Percentiles rank a stretch among this genome's conserved stretches.
phyloP scores from a whole-genome alignment of 768 basidiomycete species.

The Boletus rufocinnamomeus region DNA sequence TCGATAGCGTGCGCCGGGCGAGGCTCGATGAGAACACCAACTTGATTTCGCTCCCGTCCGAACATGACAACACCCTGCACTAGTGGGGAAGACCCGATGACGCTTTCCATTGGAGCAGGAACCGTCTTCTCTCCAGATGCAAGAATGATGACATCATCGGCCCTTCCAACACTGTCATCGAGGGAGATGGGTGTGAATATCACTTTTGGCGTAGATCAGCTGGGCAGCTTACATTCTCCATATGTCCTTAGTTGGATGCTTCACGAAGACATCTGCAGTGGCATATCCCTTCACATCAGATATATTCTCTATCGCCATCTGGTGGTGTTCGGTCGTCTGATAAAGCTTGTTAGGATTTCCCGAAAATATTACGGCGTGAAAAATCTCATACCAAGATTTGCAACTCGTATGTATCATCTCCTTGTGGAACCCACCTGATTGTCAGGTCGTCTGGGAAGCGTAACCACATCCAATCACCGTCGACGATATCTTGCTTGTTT shows the following conservation, averaged over 20 bases:
- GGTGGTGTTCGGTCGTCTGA: not conserved
- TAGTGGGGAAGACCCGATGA: constrained; percentile 25
- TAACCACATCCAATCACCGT: constrained; percentile 41
- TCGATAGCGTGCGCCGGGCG: constrained; percentile 20
- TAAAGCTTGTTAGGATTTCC: not conserved
- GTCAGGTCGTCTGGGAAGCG: constrained; percentile 24
- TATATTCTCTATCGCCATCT: constrained; percentile 35
- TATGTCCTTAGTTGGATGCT: constrained; percentile 44
- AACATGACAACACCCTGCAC: constrained; percentile 36
- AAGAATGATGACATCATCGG: constrained; percentile 38
- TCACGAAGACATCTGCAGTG: constrained; percentile 44
- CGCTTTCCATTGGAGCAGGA: constrained; percentile 29
- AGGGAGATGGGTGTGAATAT: not conserved
- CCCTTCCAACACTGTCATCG: constrained; percentile 34
- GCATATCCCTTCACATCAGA: constrained; percentile 43
- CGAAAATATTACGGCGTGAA: not conserved
- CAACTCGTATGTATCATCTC: constrained; percentile 38
- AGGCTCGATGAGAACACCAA: constrained; percentile 38
- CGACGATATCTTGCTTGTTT: constrained; percentile 14
- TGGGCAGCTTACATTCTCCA: constrained; percentile 36
- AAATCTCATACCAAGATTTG: constrained; percentile 37
- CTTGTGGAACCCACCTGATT: constrained; percentile 35
- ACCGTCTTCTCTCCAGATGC: constrained; percentile 26
- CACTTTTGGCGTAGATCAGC: not conserved
- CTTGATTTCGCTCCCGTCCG: constrained; percentile 34